A percentile compares a stretch with the other conserved stretches of the same genome.
phyloP scores from a whole-genome alignment of 768 basidiomycete genomes.

The Gloeophyllum trabeum region DNA sequence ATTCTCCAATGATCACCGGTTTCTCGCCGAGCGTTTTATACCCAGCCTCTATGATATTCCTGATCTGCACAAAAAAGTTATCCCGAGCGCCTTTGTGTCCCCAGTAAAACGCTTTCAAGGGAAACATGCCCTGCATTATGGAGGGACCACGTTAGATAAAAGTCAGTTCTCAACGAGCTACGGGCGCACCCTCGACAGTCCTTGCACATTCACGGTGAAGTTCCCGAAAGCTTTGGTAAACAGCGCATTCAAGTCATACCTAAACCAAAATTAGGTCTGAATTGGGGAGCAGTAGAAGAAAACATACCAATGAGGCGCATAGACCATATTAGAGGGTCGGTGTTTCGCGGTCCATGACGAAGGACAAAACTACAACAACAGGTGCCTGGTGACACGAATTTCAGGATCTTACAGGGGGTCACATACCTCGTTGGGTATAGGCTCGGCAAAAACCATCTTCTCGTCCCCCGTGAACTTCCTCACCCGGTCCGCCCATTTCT shows the following conservation, averaged over 20 bases:
- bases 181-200: constrained; percentile 63
- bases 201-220: constrained; percentile 90
- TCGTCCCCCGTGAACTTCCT: constrained; percentile 32
- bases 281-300: constrained; percentile 15
- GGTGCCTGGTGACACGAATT: background rate
- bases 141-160: background rate
- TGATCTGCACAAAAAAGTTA: constrained; percentile 77
- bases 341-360: constrained; percentile 60
- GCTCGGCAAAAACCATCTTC: constrained; percentile 68
- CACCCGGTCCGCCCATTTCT: constrained; percentile 55
- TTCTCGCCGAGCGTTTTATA: constrained; percentile 65
- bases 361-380: constrained; percentile 58
- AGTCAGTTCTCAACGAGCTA: background rate
- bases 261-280: constrained; percentile 14
- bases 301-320: constrained; percentile 62
- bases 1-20: constrained; percentile 86
- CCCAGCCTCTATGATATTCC: constrained; percentile 61
- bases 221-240: constrained; percentile 78
- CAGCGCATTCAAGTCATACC: constrained; percentile 88
- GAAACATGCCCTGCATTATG: constrained; percentile 74
- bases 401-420: background rate
- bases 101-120: constrained; percentile 75
- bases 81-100: constrained; percentile 71
- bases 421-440: constrained; percentile 86
- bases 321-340: constrained; percentile 53